Evolutionary conservation across 2,329 filamentous ascomycete species (phyloP), one percentile per base, ranked within the genome.

Genomic region (Calonectria pteridis): DNA sequence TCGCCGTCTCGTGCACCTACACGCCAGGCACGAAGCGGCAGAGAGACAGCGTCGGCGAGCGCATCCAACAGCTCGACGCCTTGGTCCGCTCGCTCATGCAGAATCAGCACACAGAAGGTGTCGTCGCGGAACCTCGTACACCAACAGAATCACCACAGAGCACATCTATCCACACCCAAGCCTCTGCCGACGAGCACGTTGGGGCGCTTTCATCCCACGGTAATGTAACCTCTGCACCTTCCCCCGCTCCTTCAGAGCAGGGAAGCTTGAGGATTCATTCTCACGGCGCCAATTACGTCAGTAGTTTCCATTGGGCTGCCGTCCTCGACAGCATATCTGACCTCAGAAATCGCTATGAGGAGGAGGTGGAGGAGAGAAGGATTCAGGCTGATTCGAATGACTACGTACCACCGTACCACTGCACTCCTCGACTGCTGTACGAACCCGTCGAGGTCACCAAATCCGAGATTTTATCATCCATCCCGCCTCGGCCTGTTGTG

Each of bases 261-360:
- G 83, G 84, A 0, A 85, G 78, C 55, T 79, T 86, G 69, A 80
- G 76, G 7, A 0, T 65, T 80, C 16, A 78, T 31, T 23, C 69
- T 65, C 18, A 76, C 66, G 83, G 77, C 1, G 73, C 77, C 0
- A 76, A 74, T 35, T 87, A 87, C 40, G 83, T 86, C 14, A 76
- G 80, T 26, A 77, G 82, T 28, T 80, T 78, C 10, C 86, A 87
- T 68, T 87, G 86, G 85, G 81, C 83, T 10, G 83, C 85, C 18
- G 80, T 87, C 2, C 77, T 87, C 4, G 84, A 87, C 40, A 79
- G 81, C 35, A 86, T 87, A 29, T 79, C 84, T 2, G 84, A 86
- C 6, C 77, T 87, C 4, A 85, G 81, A 64, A 80, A 84, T 2
- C 81, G 84, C 14, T 78, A 85, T 11, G 81, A 82, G 1, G 75